Evolutionary conservation across 805 yeast genomes (phyloP).

Genomic region (Kuraishia ogatae): DNA sequence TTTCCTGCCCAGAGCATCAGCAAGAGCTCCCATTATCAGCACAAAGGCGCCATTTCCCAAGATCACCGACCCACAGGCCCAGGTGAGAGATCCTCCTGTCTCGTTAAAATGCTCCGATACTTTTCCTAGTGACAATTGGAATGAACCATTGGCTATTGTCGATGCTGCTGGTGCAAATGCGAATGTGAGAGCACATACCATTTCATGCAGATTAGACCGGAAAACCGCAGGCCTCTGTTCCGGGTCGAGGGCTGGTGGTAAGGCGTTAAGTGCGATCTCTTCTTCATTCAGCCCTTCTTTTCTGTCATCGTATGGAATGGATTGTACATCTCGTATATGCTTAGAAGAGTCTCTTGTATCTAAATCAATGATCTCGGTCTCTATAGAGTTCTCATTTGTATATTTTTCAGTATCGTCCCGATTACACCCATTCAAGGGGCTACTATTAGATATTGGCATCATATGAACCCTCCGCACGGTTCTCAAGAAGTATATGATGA

Average conservation of each 20-base stretch:
- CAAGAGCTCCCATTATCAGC: conserved; percentile 26
- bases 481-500: too few relatives aligned
- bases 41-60: conserved; percentile 28
- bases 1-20: conserved; percentile 29
- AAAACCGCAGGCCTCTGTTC: conserved; percentile 20
- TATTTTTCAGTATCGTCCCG: too few relatives aligned
- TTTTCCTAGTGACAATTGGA: conserved; percentile 22
- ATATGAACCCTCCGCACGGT: too few relatives aligned
- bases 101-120: conserved; percentile 21
- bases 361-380: background rate
- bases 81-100: conserved; percentile 26
- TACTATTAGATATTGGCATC: too few relatives aligned
- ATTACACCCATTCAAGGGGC: too few relatives aligned
- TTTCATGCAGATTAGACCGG: conserved; percentile 20
- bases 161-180: conserved; percentile 25
- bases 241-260: background rate
- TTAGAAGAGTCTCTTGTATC: background rate
- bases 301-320: background rate
- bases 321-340: background rate
- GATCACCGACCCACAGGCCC: conserved; percentile 27
- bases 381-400: background rate
- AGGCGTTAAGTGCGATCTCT: background rate
- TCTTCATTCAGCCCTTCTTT: background rate
- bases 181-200: conserved; percentile 17
- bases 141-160: conserved; percentile 23